Evolutionary conservation across 2,329 filamentous ascomycete genomes (phyloP).

Genomic region (Xylariaceae sp.): DNA sequence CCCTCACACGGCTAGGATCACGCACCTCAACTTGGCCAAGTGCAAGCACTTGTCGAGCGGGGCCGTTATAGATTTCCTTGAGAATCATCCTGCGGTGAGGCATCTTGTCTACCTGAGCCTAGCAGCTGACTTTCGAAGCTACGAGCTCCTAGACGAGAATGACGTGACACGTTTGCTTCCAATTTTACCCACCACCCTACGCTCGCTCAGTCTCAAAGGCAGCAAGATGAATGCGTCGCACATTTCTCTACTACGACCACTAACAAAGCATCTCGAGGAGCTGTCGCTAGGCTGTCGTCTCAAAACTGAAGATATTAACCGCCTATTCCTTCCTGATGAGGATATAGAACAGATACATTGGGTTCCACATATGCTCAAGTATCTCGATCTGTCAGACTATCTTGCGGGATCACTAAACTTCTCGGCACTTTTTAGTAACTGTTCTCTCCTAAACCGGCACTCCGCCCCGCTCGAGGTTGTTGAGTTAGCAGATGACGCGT

Average conservation of each 20-base stretch:
- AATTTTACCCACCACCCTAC: conserved; percentile 58
- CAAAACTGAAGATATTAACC: conserved; percentile 58
- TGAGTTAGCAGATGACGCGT: conserved; percentile 65
- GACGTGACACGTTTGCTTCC: conserved; percentile 62
- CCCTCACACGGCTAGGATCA: conserved; percentile 64
- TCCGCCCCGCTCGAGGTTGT: conserved; percentile 69
- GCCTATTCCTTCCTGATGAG: conserved; percentile 52
- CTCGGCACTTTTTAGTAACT: conserved; percentile 46
- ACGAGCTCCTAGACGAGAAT: conserved; percentile 62
- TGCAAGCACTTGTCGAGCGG: conserved; percentile 64
- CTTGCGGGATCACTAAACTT: conserved; percentile 56
- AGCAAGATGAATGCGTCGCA: conserved; percentile 63
- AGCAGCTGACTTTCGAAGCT: conserved; percentile 64
- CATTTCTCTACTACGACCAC: conserved; percentile 54
- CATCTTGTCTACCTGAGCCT: conserved; percentile 68
- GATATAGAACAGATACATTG: conserved; percentile 37
- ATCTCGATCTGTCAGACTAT: conserved; percentile 72
- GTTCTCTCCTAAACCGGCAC: conserved; percentile 51
- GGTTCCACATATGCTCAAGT: conserved; percentile 59
- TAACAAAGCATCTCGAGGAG: conserved; percentile 71
- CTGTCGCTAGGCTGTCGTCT: conserved; percentile 66
- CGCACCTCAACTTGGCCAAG: conserved; percentile 72
- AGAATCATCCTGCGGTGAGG: conserved; percentile 62
- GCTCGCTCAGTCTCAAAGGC: conserved; percentile 70
- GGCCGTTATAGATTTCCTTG: conserved; percentile 64